Base-by-base conservation (phyloP, 1,284 basidiomycete genomes). In the Retiboletus flavoniger region DNA sequence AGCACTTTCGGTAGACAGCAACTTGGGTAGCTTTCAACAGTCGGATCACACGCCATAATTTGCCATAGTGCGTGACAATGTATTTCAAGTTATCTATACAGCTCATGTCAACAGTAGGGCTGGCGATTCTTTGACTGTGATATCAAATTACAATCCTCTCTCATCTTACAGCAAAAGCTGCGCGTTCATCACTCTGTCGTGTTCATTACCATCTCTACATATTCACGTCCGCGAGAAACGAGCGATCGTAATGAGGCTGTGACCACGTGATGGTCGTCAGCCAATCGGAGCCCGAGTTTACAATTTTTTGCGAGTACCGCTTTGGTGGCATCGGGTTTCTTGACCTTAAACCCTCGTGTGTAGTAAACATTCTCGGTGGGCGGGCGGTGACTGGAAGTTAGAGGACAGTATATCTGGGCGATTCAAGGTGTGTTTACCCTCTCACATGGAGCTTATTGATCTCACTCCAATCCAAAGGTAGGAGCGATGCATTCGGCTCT, bases 401-500 rank as follows among this genome's bases (percentile, higher is more conserved):
- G 49, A 39, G 39, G 21, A 17, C 19, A 7, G 19, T 34, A 36
- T 16, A 24, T 31, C 26, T 38, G 28, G 35, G 41, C 10, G 17
- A 24, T 19, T 43, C n/a, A 35, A 46, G 47, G 55, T 67, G 3
- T 36, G 47, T 55, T 44, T 41, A 7, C 16, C 19, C 21, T 50
- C 1, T 39, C 7, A 19, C 13, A 26, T 8, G 16, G 17, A 19
- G 21, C 14, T 13, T 16, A 40, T 21, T 3, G 36, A 17, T 38
- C 49, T 61, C 42, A 51, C 17, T 28, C 21, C 28, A 11, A 7
- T 11, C 29, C 11, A 10, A 36, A 36, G 49, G 31, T 11, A 19
- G 45, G 51, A 44, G 29, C 35, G 16, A 83, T 82, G 81, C 80
- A 82, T 58, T 55, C 57, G 40, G 75, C 72, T n/a, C 71, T 83